Percentiles rank a stretch among this genome's conserved stretches.
Conservation (phyloP, 2,329 filamentous ascomycete genomes). For the Fusarium anguioides region DNA sequence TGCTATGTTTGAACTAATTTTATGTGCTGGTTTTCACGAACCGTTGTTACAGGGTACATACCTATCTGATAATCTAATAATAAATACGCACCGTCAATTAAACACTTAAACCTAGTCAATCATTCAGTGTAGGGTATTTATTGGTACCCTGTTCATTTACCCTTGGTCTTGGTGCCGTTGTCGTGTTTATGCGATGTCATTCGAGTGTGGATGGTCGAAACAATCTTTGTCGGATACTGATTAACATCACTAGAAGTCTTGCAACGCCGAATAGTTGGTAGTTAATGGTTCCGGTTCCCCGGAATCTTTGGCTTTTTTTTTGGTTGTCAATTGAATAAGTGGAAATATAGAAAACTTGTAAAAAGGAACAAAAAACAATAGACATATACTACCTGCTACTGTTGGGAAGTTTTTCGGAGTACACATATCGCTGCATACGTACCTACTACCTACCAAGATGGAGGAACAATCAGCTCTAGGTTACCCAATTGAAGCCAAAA, state of each 20-base stretch:
- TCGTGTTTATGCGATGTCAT: constrained; percentile 3
- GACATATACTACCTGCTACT: too few relatives aligned
- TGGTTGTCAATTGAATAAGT: too few relatives aligned
- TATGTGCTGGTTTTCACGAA: neutral
- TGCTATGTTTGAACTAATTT: neutral
- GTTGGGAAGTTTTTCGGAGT: too few relatives aligned
- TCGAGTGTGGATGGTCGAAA: constrained; percentile 3
- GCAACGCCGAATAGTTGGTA: neutral
- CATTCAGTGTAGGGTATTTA: neutral
- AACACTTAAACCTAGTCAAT: neutral
- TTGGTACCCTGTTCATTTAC: neutral
- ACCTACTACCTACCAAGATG: neutral
- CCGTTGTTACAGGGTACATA: neutral
- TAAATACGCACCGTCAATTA: neutral
- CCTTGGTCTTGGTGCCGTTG: neutral
- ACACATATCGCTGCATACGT: neutral
- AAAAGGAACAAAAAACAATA: too few relatives aligned
- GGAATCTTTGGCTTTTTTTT: neutral
- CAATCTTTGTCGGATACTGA: constrained; percentile 7
- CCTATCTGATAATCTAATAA: neutral
- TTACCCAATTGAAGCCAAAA: neutral
- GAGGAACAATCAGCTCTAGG: neutral
- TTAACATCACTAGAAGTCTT: neutral
- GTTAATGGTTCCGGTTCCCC: neutral
- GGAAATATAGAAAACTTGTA: too few relatives aligned